Evolutionary conservation across 495 filamentous ascomycete genomes (phyloP), one percentile per base, ranked within the genome.

Genomic region (Schizothecium vesticola): DNA sequence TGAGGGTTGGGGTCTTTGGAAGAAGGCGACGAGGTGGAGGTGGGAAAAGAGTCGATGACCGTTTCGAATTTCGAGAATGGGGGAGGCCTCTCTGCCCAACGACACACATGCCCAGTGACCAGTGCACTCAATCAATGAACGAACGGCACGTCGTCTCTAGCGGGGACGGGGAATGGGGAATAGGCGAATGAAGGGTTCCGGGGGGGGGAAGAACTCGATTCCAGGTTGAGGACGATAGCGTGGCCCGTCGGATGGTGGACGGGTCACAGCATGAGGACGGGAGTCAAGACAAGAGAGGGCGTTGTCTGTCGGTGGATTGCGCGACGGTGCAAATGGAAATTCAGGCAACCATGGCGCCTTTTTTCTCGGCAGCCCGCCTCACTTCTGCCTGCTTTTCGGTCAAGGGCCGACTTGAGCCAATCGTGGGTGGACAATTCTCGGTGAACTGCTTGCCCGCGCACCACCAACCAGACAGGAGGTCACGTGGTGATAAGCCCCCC

Each of bases 311-410:
- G 33, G 33, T 43, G 33, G 33, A 16, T 43, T 43, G 33, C 33
- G 33, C 21, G 13, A 24, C 24, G 33, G 11, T 36, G 31, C 24
- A 51, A 51, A 31, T 66, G 26, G 64, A 36, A 33, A 59, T 51
- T 51, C 26, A 71, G 65, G 69, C 65, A 61, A 51, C 61, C 65
- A 16, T 13, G 60, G 19, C 13, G 43, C 43, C 43, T 51, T 51
- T 51, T 51, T 33, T 33, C 16, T 51, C 69, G 66, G 66, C 51
- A 36, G 69, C 65, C 63, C 66, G 69, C 69, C 69, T 68, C 66
- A 68, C 56, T 66, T 66, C 56, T 59, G 56, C 36, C 51, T 59
- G 24, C 29, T 68, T 70, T 63, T 66, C 69, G 69, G 61, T 68
- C 57, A 61, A 25, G 23, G 24, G 21, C 31, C 19, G 10, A 3